Conservation (phyloP, 768 basidiomycete species). For the Boletales sp. region DNA sequence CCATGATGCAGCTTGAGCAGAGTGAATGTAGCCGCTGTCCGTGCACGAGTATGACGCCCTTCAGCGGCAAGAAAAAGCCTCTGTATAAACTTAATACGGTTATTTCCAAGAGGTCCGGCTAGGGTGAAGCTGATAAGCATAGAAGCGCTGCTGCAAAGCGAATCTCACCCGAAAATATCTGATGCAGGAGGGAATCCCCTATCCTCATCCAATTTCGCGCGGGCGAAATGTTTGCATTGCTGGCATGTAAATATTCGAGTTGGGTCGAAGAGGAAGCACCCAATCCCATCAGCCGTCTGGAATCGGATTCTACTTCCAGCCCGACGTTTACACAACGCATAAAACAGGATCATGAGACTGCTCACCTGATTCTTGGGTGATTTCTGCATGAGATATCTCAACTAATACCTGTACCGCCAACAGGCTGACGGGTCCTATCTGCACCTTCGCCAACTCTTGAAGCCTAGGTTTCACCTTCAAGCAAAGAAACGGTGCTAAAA, state of each 20-base stretch:
- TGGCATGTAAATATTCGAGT: slow-evolving; percentile 7
- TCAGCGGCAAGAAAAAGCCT: slow-evolving; percentile 6
- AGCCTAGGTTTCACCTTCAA: slow-evolving; percentile 7
- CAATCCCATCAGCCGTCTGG: not conserved
- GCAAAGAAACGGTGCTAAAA: slow-evolving; percentile 4
- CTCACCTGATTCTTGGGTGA: slow-evolving; percentile 10
- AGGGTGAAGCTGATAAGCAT: not conserved
- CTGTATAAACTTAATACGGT: slow-evolving; percentile 7
- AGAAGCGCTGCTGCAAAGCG: not conserved
- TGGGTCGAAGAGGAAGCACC: slow-evolving; percentile 1
- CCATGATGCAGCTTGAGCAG: slow-evolving; percentile 8
- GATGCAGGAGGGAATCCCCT: slow-evolving; percentile 7
- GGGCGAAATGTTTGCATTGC: slow-evolving; percentile 8
- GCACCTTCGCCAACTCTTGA: slow-evolving; percentile 8
- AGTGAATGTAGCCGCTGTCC: slow-evolving; percentile 15
- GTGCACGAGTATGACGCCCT: slow-evolving; percentile 3
- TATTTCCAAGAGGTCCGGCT: slow-evolving; percentile 5
- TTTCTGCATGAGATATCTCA: slow-evolving; percentile 8
- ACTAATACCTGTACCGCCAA: slow-evolving; percentile 20
- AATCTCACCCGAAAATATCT: slow-evolving; percentile 5
- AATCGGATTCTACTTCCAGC: not conserved
- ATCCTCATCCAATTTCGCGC: slow-evolving; percentile 13
- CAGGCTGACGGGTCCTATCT: slow-evolving; percentile 11
- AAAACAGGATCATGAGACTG: not conserved
- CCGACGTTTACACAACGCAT: not conserved